phyloP scores from a whole-genome alignment of 2,329 filamentous ascomycete species.

The Alternaria gaisen region DNA sequence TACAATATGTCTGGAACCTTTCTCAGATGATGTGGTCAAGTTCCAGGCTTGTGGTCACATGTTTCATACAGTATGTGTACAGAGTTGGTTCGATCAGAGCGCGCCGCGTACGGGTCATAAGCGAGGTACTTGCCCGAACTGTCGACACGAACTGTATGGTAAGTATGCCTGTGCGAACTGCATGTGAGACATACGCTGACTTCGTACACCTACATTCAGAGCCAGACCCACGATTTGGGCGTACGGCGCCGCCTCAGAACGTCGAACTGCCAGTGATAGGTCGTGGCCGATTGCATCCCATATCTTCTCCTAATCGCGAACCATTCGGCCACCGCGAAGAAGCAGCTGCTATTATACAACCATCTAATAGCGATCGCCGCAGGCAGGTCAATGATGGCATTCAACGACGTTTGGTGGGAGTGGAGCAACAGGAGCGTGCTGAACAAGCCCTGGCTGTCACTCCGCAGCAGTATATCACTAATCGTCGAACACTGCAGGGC shows the following conservation, averaged over 20 bases:
- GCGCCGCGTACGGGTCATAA: neutral
- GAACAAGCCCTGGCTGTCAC: neutral
- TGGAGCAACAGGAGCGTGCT: neutral
- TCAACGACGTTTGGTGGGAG: neutral
- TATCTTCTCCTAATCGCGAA: neutral
- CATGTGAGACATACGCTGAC: no score
- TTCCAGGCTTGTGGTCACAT: constrained; percentile 7
- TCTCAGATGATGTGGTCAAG: constrained; percentile 8
- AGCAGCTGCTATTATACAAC: neutral
- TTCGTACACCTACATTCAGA: neutral
- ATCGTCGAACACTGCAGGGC: neutral
- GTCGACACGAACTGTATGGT: constrained; percentile 9
- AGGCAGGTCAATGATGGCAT: neutral
- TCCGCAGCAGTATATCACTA: neutral
- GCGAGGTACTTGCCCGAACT: constrained; percentile 14
- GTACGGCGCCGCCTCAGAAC: neutral
- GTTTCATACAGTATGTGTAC: constrained; percentile 11
- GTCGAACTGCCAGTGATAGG: neutral
- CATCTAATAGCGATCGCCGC: neutral
- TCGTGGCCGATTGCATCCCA: neutral
- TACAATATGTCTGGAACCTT: constrained; percentile 6
- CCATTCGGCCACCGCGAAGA: neutral
- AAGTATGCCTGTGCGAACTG: no score
- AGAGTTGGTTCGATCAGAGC: constrained; percentile 8
- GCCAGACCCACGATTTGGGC: neutral